Evolutionary conservation across 352 stramenopile species (phyloP).

Genomic region (Pilasporangium apinafurcum): DNA sequence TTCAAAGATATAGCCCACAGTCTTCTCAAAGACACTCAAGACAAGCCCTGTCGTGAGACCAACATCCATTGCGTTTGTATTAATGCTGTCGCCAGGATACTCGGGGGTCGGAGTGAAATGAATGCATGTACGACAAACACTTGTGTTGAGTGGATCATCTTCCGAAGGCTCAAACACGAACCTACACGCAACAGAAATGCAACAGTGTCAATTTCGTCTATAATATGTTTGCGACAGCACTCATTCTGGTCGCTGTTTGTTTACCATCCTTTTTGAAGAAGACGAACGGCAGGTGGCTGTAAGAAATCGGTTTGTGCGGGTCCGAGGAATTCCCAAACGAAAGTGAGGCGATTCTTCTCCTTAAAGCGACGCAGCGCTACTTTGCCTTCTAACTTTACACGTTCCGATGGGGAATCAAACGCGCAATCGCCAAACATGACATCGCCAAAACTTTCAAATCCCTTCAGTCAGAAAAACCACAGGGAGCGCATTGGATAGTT

Average conservation of each 20-base stretch:
- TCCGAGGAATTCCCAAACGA: conserved; percentile 42
- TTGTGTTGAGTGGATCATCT: conserved; percentile 27
- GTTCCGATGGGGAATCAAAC: conserved; percentile 18
- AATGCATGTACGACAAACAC: conserved; percentile 37
- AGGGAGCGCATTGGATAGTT: too few species aligned
- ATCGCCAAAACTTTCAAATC: conserved; percentile 30
- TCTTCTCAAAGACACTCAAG: conserved; percentile 31
- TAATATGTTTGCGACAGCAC: too few species aligned
- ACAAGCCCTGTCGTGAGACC: conserved; percentile 24
- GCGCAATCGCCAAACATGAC: conserved; percentile 41
- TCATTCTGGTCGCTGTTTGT: too few species aligned
- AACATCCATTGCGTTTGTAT: conserved; percentile 21
- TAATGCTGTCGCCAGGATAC: conserved; percentile 12
- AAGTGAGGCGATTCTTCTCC: conserved; percentile 35
- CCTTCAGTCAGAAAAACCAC: conserved; percentile 7
- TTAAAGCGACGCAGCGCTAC: conserved; percentile 35
- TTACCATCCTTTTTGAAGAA: conserved; percentile 53
- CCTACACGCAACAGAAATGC: too few species aligned
- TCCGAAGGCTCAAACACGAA: conserved; percentile 44
- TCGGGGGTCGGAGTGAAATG: conserved; percentile 29
- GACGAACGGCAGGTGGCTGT: conserved; percentile 13
- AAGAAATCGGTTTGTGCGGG: conserved; percentile 11
- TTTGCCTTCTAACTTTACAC: conserved; percentile 26
- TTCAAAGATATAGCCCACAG: conserved; percentile 28
- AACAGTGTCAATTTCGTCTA: too few species aligned